Base-by-base conservation (phyloP, 345 rosid species). In the Rhodomyrtus tomentosa region DNA sequence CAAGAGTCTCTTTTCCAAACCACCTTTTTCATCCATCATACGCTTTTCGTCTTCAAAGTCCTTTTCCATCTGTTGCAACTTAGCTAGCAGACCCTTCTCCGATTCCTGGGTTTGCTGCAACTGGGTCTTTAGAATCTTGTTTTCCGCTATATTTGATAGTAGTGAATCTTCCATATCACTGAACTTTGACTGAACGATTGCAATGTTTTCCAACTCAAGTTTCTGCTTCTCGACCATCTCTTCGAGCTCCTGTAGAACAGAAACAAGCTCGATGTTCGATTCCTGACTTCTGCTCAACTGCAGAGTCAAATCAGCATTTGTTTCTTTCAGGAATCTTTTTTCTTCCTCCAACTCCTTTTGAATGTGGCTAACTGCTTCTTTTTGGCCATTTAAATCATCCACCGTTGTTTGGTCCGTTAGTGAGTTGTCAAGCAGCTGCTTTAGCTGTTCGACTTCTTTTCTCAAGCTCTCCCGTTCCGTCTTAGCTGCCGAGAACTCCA, bases 201-300 rank as follows among this genome's bases (percentile, higher is more conserved):
- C 73, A 24, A 88, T 81, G 24, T 81, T 90, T 84, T 88, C 86
- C 50, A 92, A 87, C 89, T 93, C 92, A 52, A 50, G 79, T 56
- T 86, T 91, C 85, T 93, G 94, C 90, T 91, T 89, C 84, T 91
- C 93, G 2, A 87, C 59, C 32, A 84, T 90, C 87, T 84, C 92
- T 87, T 92, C 94, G 51, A 92, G 88, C 89, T 92, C 94, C 86
- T 89, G 91, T 55, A 91, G 93, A 86, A 91, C 92, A 38, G 89
- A 80, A 84, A 93, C 91, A 80, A 93, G 93, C 87, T 91, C 93
- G 56, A 82, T 84, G 81, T 93, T 93, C n/a, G 93, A 91, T 83
- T 91, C 94, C 72, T 90, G 96, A 88, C 92, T 92, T 88, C 87
- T 90, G 51, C 91, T 88, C 90, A 92, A 85, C 87, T 92, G 94